Evolutionary conservation across 179 eudicot genomes (phyloP).

Genomic region (Silene vulgaris): DNA sequence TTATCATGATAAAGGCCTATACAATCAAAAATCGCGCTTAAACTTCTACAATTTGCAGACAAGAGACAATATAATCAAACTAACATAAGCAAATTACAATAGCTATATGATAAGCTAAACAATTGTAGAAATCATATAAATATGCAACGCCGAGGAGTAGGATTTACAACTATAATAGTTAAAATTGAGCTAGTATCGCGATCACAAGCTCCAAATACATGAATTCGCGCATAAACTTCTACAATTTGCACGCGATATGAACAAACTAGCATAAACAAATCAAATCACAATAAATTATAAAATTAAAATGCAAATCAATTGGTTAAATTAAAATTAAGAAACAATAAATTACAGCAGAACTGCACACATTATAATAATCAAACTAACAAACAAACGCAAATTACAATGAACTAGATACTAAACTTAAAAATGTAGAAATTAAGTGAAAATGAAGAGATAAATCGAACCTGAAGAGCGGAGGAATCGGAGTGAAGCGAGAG

Average conservation of each 20-base stretch:
- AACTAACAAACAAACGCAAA: not conserved
- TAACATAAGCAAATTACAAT: not conserved
- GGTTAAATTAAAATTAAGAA: too few species aligned
- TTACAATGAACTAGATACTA: not conserved
- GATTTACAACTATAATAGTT: not conserved
- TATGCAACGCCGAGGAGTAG: not conserved
- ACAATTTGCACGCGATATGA: not conserved
- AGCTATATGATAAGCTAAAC: not conserved
- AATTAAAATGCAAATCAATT: not conserved
- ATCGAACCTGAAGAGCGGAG: constrained; percentile 44
- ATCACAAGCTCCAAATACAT: not conserved
- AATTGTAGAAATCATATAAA: not conserved
- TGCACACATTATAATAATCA: not conserved
- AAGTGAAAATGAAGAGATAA: not conserved
- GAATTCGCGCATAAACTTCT: not conserved
- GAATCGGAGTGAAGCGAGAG: constrained; percentile 28
- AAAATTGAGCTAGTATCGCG: not conserved
- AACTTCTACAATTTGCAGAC: not conserved
- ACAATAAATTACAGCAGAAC: too few species aligned
- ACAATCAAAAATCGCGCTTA: not conserved
- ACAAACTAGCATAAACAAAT: too few species aligned
- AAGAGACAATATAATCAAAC: too few species aligned
- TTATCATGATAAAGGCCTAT: not conserved
- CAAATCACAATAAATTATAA: too few species aligned
- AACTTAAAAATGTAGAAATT: not conserved